phyloP scores from a whole-genome alignment of 257 asterid genomes.

The Mentha longifolia region DNA sequence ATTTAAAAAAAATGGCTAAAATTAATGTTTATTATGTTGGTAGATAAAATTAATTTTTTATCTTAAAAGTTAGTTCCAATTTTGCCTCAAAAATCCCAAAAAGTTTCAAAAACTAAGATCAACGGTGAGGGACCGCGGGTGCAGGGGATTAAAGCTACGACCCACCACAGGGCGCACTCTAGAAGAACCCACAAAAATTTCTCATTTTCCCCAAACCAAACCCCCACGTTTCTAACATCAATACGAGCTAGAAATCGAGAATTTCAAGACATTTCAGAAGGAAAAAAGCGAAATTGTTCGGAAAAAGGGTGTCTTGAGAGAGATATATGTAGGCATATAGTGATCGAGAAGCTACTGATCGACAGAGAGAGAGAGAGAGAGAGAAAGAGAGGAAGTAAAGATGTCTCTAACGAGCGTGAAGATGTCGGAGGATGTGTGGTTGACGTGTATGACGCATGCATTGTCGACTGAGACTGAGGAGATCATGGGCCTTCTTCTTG shows the following conservation, averaged over 20 bases:
- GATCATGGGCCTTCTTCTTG: constrained; percentile 99
- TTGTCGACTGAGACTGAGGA: constrained; percentile 99
- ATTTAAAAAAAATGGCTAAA: no score
- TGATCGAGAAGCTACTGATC: constrained; percentile 21
- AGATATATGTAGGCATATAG: background rate
- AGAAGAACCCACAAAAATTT: constrained; percentile 31
- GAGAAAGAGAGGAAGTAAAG: constrained; percentile 21
- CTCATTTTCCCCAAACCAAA: constrained; percentile 34
- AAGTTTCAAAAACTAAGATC: background rate
- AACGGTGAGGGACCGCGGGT: constrained; percentile 37
- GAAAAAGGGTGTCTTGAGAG: background rate
- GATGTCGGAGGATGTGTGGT: constrained; percentile 98
- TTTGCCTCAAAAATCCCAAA: no score
- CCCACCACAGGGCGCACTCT: constrained; percentile 33
- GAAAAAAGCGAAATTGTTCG: background rate
- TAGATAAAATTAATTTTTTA: no score
- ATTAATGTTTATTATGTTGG: no score
- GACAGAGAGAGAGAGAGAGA: constrained; percentile 1
- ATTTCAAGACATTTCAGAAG: constrained; percentile 28
- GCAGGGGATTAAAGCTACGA: constrained; percentile 30
- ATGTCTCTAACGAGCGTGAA: constrained; percentile 95
- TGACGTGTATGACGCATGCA: constrained; percentile 97
- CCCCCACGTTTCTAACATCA: constrained; percentile 23
- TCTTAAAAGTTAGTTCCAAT: no score
- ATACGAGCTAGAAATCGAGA: constrained; percentile 20